Evolutionary conservation across 1,284 basidiomycete species (phyloP).

Genomic region (Lignosus rhinocerotis): DNA sequence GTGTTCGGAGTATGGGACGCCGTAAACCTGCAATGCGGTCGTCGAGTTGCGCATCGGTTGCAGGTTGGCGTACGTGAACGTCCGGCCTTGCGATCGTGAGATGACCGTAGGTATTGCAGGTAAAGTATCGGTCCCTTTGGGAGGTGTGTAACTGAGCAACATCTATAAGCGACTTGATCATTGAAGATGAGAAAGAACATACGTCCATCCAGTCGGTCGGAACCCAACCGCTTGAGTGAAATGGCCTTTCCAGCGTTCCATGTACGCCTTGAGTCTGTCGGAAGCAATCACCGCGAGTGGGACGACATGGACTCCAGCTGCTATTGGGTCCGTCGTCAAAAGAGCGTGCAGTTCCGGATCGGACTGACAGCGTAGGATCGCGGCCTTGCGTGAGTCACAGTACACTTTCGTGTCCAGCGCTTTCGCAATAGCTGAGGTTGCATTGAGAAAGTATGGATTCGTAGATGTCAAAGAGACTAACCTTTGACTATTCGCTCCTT

Average conservation of each 20-base stretch:
- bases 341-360: constrained; percentile 82
- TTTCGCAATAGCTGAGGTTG: constrained; percentile 72
- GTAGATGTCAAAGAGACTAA: constrained; percentile 27
- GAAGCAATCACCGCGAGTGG: constrained; percentile 79
- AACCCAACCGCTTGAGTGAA: constrained; percentile 83
- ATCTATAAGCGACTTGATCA: not conserved
- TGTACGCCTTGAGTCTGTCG: constrained; percentile 79
- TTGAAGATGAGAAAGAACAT: constrained; percentile 32
- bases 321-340: constrained; percentile 75
- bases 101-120: constrained; percentile 71
- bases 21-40: constrained; percentile 70
- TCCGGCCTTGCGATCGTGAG: constrained; percentile 59
- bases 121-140: constrained; percentile 62
- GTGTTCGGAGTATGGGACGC: constrained; percentile 96
- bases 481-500: constrained; percentile 98
- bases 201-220: constrained; percentile 95
- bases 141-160: constrained; percentile 62
- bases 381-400: constrained; percentile 82
- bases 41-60: constrained; percentile 75
- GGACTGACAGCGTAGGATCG: constrained; percentile 78
- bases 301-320: constrained; percentile 85
- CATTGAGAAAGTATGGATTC: not conserved
- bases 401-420: constrained; percentile 86
- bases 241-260: constrained; percentile 71
- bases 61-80: constrained; percentile 70